Evolutionary conservation across 169 alveolate genomes (phyloP).

Genomic region (Cryptosporidium parvum): DNA sequence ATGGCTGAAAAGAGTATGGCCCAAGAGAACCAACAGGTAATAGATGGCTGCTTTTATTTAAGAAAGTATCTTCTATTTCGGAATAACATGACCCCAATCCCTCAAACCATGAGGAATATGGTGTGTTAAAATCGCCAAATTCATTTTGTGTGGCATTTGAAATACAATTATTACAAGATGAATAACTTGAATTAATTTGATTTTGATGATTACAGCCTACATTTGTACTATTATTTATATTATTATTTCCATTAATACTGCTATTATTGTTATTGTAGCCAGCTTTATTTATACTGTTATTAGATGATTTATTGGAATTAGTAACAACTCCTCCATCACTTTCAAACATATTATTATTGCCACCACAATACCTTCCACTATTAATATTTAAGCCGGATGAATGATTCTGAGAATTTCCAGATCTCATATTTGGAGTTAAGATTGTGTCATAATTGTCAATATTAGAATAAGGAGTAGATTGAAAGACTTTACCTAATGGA

Average conservation of each 20-base stretch:
- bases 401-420: conserved; percentile 3
- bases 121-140: conserved; percentile 37
- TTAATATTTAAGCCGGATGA: conserved; percentile 1
- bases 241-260: conserved; percentile 12
- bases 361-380: neutral
- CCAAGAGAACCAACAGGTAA: conserved; percentile 69
- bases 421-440: conserved; percentile 64
- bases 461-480: conserved; percentile 58
- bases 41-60: conserved; percentile 39
- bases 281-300: conserved; percentile 5
- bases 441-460: conserved; percentile 46
- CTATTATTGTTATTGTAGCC: conserved; percentile 5
- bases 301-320: neutral
- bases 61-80: conserved; percentile 61
- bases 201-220: neutral
- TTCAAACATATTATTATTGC: neutral
- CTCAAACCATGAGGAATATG: conserved; percentile 67
- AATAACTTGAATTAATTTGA: conserved; percentile 12
- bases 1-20: conserved; percentile 71
- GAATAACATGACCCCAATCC: conserved; percentile 65
- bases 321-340: neutral
- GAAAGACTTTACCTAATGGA: conserved; percentile 58
- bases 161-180: conserved; percentile 42
- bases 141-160: conserved; percentile 15
- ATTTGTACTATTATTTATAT: conserved; percentile 7